Conservation (phyloP, 2,329 filamentous ascomycete genomes). For the Sclerotinia borealis region DNA sequence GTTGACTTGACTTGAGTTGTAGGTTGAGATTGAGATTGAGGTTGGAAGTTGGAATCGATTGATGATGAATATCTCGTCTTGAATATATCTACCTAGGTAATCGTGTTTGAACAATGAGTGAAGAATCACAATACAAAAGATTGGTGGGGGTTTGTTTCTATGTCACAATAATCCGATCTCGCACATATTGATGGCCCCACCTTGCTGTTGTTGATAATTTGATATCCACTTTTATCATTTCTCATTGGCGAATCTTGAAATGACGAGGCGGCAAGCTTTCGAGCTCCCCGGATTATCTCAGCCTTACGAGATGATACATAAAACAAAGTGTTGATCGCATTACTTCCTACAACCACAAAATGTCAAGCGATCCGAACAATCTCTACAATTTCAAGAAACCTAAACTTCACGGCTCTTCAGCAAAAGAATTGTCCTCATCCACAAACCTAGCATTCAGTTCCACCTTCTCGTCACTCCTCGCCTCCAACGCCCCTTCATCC, state of each 20-base stretch:
- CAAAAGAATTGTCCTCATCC: conserved; percentile 64
- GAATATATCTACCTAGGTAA: no score
- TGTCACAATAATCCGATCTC: conserved; percentile 11
- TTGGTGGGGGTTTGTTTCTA: conserved; percentile 9
- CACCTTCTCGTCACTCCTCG: conserved; percentile 76
- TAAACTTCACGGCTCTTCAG: conserved; percentile 47
- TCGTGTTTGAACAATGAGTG: no score
- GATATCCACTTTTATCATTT: neutral
- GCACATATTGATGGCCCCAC: conserved; percentile 2
- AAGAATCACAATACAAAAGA: neutral
- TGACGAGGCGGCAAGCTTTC: neutral
- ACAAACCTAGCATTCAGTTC: conserved; percentile 80
- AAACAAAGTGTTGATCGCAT: neutral
- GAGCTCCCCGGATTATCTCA: neutral
- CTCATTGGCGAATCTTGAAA: neutral
- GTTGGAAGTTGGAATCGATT: neutral
- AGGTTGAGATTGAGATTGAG: neutral
- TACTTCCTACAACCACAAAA: neutral
- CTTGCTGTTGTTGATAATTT: no score
- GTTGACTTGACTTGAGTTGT: conserved; percentile 1
- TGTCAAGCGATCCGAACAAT: conserved; percentile 36
- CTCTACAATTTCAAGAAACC: conserved; percentile 71
- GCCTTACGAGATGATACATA: neutral
- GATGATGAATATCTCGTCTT: neutral
- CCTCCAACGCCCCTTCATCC: conserved; percentile 40